Evolutionary conservation across 768 basidiomycete genomes (phyloP).

Genomic region (Tricholoma matsutake): DNA sequence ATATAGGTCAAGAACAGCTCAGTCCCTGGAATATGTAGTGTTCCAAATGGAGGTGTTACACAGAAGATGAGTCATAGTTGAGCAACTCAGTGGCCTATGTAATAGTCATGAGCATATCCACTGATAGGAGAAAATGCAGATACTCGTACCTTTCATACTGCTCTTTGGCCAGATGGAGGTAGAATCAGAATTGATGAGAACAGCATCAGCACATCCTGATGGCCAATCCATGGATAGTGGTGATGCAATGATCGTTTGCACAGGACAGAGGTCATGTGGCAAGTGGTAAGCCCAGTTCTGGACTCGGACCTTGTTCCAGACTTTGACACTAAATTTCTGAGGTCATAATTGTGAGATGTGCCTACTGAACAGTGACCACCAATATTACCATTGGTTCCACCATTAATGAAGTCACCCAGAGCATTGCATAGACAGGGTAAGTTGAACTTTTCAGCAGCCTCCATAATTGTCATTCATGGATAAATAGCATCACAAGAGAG

Average conservation of each 20-base stretch:
- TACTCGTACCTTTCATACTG: background rate
- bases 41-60: background rate
- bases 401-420: background rate
- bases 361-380: background rate
- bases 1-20: slow-evolving; percentile 1
- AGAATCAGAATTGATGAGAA: background rate
- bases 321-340: background rate
- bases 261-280: background rate
- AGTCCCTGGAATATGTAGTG: background rate
- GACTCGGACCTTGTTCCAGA: background rate
- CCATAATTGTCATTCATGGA: slow-evolving; percentile 1
- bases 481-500: slow-evolving; percentile 3
- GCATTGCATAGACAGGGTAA: slow-evolving; percentile 6
- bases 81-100: background rate
- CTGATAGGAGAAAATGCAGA: background rate
- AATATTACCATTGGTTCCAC: background rate
- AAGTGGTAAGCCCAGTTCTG: background rate
- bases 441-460: slow-evolving; percentile 1
- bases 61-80: slow-evolving; percentile 1
- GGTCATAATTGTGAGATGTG: background rate
- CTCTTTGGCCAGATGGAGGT: background rate
- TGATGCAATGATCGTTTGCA: background rate
- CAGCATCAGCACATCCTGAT: background rate
- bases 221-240: background rate
- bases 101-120: background rate